Evolutionary conservation across 345 rosid genomes (phyloP), one percentile per base, ranked within the genome.

Genomic region (Citrus mangshanensis): DNA sequence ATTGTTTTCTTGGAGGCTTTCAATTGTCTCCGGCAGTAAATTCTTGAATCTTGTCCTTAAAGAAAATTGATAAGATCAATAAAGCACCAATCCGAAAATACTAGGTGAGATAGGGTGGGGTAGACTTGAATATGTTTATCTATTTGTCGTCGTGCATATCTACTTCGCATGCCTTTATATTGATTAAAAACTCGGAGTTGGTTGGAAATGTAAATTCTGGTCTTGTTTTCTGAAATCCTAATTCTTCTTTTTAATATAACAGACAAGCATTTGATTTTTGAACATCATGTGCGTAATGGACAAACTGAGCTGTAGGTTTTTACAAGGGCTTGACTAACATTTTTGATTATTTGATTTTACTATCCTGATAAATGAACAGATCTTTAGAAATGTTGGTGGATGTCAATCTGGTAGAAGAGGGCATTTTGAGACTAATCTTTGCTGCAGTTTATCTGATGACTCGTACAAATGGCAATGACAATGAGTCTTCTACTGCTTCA

Each of bases 361-460:
- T 79, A 70, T 79, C 40, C 78, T 77, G 77, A 27, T 84, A 75
- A 83, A 62, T 85, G 76, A 81, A 60, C 89, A 96, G 99, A 89
- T 96, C 97, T 79, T 81, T 96, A 71, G 93, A 91, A 81, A 93
- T 90, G 95, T 97, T 96, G 70, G 91, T 85, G 77, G 85, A 81
- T 72, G 85, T 93, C 71, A 81, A 89, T 79, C 85, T 96, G 81
- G 96, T 91, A 46, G 99, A 93, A 85, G 99, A 94, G 85, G 99
- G 97, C 77, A 87, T 96, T 86, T 84, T 96, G 85, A 93, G 91
- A 81, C 77, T 94, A 82, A 84, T 96, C 30, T 91, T 94, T 81
- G 89, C 93, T 82, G 91, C 91, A 16, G 89, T 89, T 74, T 93
- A 89, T 89, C 85, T 96, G 70, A 87, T 94, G 92, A 87, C 86